Evolutionary conservation across 1,284 basidiomycete genomes (phyloP), one percentile per base, ranked within the genome.

Genomic region (Ceratobasidium sp.): DNA sequence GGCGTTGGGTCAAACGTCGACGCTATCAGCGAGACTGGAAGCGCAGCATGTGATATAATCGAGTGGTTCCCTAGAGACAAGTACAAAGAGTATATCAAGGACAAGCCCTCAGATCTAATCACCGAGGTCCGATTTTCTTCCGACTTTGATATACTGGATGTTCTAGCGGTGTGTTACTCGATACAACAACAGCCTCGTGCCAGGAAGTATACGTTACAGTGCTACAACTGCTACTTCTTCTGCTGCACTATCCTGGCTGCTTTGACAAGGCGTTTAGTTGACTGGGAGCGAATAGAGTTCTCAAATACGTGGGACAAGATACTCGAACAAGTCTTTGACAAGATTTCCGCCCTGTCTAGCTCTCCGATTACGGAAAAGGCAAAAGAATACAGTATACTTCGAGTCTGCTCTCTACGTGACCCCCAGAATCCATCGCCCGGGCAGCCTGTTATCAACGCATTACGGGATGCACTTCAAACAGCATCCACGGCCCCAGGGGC

Each of bases 221-320:
- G 39, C 13, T 69, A 41, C 39, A 69, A 69, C 19, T 69, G 66
- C 53, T 69, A 69, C 39, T 69, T 69, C 27, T 14, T 69, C 7
- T 71, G 68, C 41, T 46, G 39, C 54, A 48, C 54, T 11, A 59
- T 71, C 9, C 34, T 71, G 2, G n/a, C 43, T 1, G 19, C 34
- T 2, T 39, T 71, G 1, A 22, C 54, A 13, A 6, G 39, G 39
- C 39, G 13, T 13, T 13, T 7, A 7, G 39, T 13, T 13, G 13
- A 13, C 39, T 41, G 39, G 39, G 39, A 41, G 13, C 6, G 39
- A n/a, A n/a, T n/a, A n/a, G n/a, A n/a, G n/a, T n/a, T n/a, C n/a
- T n/a, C n/a, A n/a, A n/a, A n/a, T n/a, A n/a, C n/a, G 19, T 48
- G 46, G 46, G n/a, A 48, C 19, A n/a, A n/a, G 14, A 19, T 48